Base-by-base conservation (phyloP, 768 basidiomycete species). In the Rhodotorula sphaerocarpa region DNA sequence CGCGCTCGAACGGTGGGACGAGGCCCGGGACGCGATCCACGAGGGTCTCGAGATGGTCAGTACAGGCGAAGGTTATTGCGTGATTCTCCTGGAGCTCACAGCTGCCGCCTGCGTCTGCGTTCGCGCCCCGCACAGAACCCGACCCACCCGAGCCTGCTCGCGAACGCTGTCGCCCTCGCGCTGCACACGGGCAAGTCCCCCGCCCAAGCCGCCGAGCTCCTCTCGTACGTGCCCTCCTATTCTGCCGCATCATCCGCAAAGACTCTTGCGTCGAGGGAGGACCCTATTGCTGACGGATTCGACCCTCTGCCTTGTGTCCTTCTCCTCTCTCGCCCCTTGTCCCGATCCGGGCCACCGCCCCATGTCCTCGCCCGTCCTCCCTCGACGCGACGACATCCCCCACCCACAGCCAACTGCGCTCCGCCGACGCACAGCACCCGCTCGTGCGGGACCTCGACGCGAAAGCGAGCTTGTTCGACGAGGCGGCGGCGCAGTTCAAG, bases 401-500 rank as follows among this genome's bases (percentile, higher is more conserved):
- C 36, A 16, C 9, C 36, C 10, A 39, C 50, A 51, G 50, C 4
- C 34, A 25, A 55, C 69, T 78, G 20, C 56, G 64, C 0, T 20
- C 67, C 0, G 62, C 67, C 15, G 73, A 74, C 18, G 70, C 77
- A 16, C 28, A 47, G 25, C 76, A 77, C 63, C 77, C 77, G 0
- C 65, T 75, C 43, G 66, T 77, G 18, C 33, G 69, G 28, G 76
- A 77, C 57, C 55, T 77, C 21, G 68, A 65, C 15, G 73, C 71
- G 31, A 77, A 77, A 66, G 69, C 71, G 21, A 42, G 54, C 23
- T 65, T 72, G 23, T 78, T 78, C 58, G 77, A 78, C 52, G 75
- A 74, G 41, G 77, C 77, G 3, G 76, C 77, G 27, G 68, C 57
- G 20, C 16, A 57, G 18, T 65, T 65, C 27, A 23, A 33, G 28